Evolutionary conservation across 805 yeast genomes (phyloP).

Genomic region (Wickerhamiella galacta): DNA sequence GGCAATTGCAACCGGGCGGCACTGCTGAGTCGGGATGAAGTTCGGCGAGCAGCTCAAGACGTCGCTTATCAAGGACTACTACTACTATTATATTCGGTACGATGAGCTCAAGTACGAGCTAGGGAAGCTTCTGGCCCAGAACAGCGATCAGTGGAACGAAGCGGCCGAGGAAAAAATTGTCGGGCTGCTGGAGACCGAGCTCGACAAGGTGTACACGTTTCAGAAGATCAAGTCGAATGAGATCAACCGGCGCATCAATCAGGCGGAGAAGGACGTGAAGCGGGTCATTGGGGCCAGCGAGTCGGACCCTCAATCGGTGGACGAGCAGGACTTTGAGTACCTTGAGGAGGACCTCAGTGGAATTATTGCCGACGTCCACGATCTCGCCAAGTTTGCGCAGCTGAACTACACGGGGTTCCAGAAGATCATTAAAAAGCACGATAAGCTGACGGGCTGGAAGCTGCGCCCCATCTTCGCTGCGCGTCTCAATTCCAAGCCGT

Average conservation of each 20-base stretch:
- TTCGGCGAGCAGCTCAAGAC: conserved; percentile 87
- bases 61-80: conserved; percentile 77
- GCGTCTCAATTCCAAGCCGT: conserved; percentile 83
- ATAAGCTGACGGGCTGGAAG: conserved; percentile 65
- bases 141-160: conserved; percentile 51
- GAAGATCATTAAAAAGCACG: conserved; percentile 92
- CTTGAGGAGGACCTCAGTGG: conserved; percentile 66
- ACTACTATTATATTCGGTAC: conserved; percentile 78
- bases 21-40: no score
- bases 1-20: no score
- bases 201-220: conserved; percentile 86
- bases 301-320: conserved; percentile 23
- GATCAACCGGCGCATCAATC: conserved; percentile 68
- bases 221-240: conserved; percentile 79
- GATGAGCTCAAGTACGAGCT: conserved; percentile 77
- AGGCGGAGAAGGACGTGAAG: conserved; percentile 55
- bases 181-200: conserved; percentile 55
- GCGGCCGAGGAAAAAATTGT: conserved; percentile 71
- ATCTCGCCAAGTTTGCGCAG: conserved; percentile 82
- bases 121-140: conserved; percentile 43
- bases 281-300: conserved; percentile 35
- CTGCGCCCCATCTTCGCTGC: conserved; percentile 88
- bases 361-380: conserved; percentile 93
- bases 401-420: conserved; percentile 95
- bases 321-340: conserved; percentile 55